phyloP scores from a whole-genome alignment of 768 basidiomycete genomes.

The Boletus edulis region DNA sequence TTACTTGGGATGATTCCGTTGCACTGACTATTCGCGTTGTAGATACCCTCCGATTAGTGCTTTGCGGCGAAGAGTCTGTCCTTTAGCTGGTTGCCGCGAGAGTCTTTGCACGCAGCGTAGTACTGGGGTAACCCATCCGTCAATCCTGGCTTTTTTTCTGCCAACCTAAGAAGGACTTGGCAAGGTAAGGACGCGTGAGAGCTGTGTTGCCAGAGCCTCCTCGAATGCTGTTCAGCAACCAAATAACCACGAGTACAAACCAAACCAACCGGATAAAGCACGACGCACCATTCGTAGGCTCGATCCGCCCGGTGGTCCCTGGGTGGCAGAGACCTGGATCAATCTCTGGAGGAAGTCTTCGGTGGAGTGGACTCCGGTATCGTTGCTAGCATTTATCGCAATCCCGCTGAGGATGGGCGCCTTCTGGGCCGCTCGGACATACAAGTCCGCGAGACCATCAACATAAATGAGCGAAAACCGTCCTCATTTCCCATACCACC shows the following conservation, averaged over 20 bases:
- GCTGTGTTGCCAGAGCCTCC: conserved; percentile 19
- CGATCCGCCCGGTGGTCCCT: too few relatives aligned
- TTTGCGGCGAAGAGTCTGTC: conserved; percentile 2
- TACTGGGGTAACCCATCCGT: conserved; percentile 34
- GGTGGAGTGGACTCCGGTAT: conserved; percentile 26
- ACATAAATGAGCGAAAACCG: conserved; percentile 30
- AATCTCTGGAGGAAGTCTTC: conserved; percentile 10
- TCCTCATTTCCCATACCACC: conserved; percentile 25
- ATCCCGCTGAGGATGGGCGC: conserved; percentile 29
- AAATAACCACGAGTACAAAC: background rate
- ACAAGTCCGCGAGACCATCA: conserved; percentile 36
- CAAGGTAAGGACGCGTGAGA: conserved; percentile 23
- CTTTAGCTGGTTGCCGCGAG: conserved; percentile 5
- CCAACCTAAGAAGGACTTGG: conserved; percentile 34
- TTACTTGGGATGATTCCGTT: background rate
- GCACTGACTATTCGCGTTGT: background rate
- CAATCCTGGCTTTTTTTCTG: conserved; percentile 28
- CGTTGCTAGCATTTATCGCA: conserved; percentile 15
- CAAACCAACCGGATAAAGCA: background rate
- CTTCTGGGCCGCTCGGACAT: conserved; percentile 32
- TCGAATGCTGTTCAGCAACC: conserved; percentile 16
- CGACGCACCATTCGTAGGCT: conserved; percentile 12
- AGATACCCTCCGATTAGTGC: background rate
- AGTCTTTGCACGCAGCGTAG: conserved; percentile 24
- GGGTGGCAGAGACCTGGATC: conserved; percentile 24